Percentiles rank a stretch among this genome's conserved stretches.
Conservation (phyloP, 1,139 yeast species). For the Wickerhamiella infanticola region DNA sequence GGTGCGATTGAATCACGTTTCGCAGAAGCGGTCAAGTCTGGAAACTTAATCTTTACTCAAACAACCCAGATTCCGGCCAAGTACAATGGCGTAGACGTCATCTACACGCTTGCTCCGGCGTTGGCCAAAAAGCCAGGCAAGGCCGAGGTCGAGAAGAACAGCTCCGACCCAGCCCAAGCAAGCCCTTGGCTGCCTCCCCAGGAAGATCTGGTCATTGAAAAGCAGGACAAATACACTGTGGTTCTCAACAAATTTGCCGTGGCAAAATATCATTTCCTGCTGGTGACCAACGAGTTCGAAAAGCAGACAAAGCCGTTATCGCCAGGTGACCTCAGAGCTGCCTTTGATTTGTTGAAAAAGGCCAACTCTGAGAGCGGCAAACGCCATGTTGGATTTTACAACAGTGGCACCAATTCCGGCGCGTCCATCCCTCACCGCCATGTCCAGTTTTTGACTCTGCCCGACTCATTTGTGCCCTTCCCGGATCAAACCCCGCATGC, state of each 20-base stretch:
- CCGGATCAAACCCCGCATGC: conserved; percentile 39
- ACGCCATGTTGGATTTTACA: conserved; percentile 64
- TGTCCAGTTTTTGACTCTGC: conserved; percentile 65
- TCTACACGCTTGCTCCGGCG: conserved; percentile 33
- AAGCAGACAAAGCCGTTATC: conserved; percentile 59
- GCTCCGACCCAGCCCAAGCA: conserved; percentile 11
- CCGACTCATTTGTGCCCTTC: conserved; percentile 41
- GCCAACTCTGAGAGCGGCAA: conserved; percentile 24
- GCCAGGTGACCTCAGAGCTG: conserved; percentile 47
- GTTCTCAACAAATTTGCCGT: conserved; percentile 80
- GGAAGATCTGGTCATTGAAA: conserved; percentile 50
- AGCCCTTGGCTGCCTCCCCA: conserved; percentile 79
- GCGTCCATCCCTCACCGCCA: conserved; percentile 92
- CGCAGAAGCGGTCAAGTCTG: conserved; percentile 22
- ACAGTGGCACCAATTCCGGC: conserved; percentile 77
- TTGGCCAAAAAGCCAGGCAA: conserved; percentile 43
- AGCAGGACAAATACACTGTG: conserved; percentile 34
- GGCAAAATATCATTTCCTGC: conserved; percentile 57
- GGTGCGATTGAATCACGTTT: conserved; percentile 17
- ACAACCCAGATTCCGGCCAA: conserved; percentile 16
- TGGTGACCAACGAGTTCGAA: conserved; percentile 58
- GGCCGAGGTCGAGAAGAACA: conserved; percentile 14
- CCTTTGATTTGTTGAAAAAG: conserved; percentile 36
- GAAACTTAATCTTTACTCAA: conserved; percentile 20
- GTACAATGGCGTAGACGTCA: conserved; percentile 24